Base-by-base conservation (phyloP, 129 eudicot genomes). In the Lactuca sativa region DNA sequence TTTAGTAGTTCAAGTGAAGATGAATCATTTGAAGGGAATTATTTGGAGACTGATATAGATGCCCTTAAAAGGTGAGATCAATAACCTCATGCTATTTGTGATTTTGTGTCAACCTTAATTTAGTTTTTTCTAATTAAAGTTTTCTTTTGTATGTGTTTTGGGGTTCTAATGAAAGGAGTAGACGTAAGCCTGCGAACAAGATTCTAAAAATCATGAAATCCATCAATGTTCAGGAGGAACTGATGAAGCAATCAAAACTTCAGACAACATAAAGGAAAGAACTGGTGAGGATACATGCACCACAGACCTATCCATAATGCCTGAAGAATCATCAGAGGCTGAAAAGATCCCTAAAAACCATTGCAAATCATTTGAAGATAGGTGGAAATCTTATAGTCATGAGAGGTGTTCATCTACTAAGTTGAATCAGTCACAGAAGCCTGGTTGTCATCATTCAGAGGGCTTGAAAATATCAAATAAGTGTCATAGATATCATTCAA, bases 1-100 rank as follows among this genome's bases (percentile, higher is more conserved):
- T 74, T 74, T 60, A 66, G 83, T 62, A 76, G 77, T 64, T 79
- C 64, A 12, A 80, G 80, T 57, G 84, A 77, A 77, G 88, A 80
- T 71, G 82, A 74, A 38, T 74, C 77, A 36, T 63, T 71, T 61
- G 86, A 74, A 53, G 83, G 72, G 49, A 48, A 62, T 71, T 62
- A 60, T 9, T 63, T 70, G 58, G 81, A 67, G 66, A 64, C 68
- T 65, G 72, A 64, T 56, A 72, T 55, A 7, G 43, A 69, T 74
- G 17, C 43, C 63, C 30, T 69, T 74, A 72, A 71, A 72, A 86
- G 88, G 88, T 80, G 43, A 11, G 74, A 18, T 8, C 48, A 17
- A 7, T 31, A n/a, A 21, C 21, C 21, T 44, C 17, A 57, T 40
- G 40, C 6, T 21, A 21, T 21, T 36, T 37, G 12, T n/a, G 9